Base-by-base conservation (phyloP, 1,284 basidiomycete species). In the Trametes sp. region DNA sequence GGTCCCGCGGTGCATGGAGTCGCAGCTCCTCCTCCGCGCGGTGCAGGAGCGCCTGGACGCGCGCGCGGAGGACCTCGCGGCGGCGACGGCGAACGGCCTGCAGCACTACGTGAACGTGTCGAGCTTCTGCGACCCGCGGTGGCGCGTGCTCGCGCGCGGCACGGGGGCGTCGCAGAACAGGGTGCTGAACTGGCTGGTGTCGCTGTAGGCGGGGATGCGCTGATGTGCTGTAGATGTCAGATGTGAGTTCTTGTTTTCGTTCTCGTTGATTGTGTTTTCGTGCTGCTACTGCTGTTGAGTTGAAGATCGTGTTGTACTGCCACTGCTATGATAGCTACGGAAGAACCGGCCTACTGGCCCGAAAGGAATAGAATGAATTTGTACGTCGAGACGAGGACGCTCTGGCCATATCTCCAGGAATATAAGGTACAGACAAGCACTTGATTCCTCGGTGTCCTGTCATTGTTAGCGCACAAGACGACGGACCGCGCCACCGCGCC, bases 51-150 rank as follows among this genome's bases (percentile, higher is more conserved):
- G 2, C 44, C 14, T 57, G n/a, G 9, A 26, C 9, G 26, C 38
- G 19, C 38, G 26, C 46, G 33, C 9, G 33, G 10, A 49, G 4
- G 24, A 35, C 5, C n/a, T 49, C 14, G 7, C 10, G 8, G 55
- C 35, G 16, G 46, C 46, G 21, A 7, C 33, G 21, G 23, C 13
- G 9, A 14, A 21, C 16, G 45, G 45, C 19, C 14, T 29, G 23
- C 2, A 21, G 33, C 14, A 29, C 19, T n/a, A 8, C 26, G n/a
- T 57, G 14, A 57, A 29, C 16, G 19, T 49, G 14, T 38, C 55
- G 23, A 57, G 55, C 46, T 57, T 41, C 46, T 57, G 55, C 26
- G 36, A 21, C 13, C 28, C 53, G n/a, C 4, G 31, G 19, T 5
- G n/a, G 19, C 19, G 26, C 6, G 29, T 26, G 16, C 8, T 54